Conservation (phyloP, 2,329 filamentous ascomycete genomes). For the Zasmidium cellare region DNA sequence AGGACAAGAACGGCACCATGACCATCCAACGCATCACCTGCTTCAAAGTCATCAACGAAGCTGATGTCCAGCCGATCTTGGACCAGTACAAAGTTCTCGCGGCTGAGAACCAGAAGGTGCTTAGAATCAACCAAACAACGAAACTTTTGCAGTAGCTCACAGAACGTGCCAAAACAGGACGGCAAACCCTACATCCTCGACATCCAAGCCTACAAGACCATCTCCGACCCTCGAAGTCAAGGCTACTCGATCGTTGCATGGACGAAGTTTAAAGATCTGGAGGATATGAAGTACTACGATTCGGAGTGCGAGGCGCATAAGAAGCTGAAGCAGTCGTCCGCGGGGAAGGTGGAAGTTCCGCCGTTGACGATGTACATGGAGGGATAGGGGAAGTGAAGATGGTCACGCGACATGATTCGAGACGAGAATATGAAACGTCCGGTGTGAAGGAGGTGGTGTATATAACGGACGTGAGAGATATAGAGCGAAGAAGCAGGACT, state of each 20-base stretch:
- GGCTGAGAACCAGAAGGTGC: slow-evolving; percentile 47
- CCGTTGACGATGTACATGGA: slow-evolving; percentile 19
- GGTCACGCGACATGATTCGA: not conserved
- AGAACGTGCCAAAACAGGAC: slow-evolving; percentile 55
- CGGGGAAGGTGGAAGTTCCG: slow-evolving; percentile 15
- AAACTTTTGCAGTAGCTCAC: too few species aligned
- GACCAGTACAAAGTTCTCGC: slow-evolving; percentile 47
- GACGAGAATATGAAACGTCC: not conserved
- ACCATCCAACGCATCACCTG: slow-evolving; percentile 53
- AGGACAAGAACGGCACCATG: slow-evolving; percentile 18
- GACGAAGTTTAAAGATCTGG: slow-evolving; percentile 63
- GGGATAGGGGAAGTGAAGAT: not conserved
- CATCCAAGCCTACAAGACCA: slow-evolving; percentile 55
- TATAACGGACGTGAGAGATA: too few species aligned
- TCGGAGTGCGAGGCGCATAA: slow-evolving; percentile 57
- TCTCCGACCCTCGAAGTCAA: slow-evolving; percentile 61
- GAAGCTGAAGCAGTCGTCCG: slow-evolving; percentile 44
- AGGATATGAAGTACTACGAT: slow-evolving; percentile 73
- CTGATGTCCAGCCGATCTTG: slow-evolving; percentile 44
- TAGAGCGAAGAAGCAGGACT: too few species aligned
- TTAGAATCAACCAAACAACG: too few species aligned
- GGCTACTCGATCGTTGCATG: slow-evolving; percentile 66
- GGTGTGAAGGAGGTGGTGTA: too few species aligned
- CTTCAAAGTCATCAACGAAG: slow-evolving; percentile 54
- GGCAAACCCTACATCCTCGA: slow-evolving; percentile 69